Evolutionary conservation across 805 yeast genomes (phyloP).

Genomic region (Kregervanrija fluxuum): DNA sequence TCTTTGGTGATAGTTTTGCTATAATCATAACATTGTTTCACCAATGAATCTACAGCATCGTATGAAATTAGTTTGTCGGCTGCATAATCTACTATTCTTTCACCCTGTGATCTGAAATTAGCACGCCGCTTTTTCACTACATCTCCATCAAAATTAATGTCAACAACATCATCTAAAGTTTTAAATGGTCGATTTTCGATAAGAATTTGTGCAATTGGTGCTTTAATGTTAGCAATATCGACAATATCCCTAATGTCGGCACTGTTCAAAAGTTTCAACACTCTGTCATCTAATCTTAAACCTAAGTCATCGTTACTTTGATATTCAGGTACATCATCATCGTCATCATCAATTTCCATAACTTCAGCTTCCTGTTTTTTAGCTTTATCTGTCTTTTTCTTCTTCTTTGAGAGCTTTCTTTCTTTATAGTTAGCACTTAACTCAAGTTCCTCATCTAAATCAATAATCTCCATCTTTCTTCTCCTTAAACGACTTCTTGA

Average conservation of each 20-base stretch:
- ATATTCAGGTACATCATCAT: slow-evolving; percentile 24
- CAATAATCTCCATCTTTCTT: no score
- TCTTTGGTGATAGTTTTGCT: slow-evolving; percentile 66
- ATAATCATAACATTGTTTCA: slow-evolving; percentile 71
- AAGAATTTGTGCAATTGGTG: slow-evolving; percentile 56
- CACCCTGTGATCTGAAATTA: slow-evolving; percentile 40
- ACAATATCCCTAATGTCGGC: slow-evolving; percentile 70
- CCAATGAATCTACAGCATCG: slow-evolving; percentile 89
- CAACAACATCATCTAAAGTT: slow-evolving; percentile 51
- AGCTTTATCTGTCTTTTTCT: no score
- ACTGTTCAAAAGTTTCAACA: slow-evolving; percentile 70
- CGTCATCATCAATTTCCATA: slow-evolving; percentile 27
- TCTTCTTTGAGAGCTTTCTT: no score
- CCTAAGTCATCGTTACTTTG: slow-evolving; percentile 20
- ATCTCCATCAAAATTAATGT: slow-evolving; percentile 39
- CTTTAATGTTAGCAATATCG: slow-evolving; percentile 69
- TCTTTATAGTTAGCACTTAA: no score
- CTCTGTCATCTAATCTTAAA: slow-evolving; percentile 50
- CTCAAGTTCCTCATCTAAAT: no score
- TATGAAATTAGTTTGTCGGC: slow-evolving; percentile 74
- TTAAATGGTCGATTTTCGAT: slow-evolving; percentile 65
- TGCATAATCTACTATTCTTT: slow-evolving; percentile 64
- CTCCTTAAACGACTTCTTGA: no score
- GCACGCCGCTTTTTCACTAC: slow-evolving; percentile 9
- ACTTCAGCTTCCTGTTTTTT: no score